Evolutionary conservation across 257 asterid species (phyloP).

Genomic region (Cinchona pubescens): DNA sequence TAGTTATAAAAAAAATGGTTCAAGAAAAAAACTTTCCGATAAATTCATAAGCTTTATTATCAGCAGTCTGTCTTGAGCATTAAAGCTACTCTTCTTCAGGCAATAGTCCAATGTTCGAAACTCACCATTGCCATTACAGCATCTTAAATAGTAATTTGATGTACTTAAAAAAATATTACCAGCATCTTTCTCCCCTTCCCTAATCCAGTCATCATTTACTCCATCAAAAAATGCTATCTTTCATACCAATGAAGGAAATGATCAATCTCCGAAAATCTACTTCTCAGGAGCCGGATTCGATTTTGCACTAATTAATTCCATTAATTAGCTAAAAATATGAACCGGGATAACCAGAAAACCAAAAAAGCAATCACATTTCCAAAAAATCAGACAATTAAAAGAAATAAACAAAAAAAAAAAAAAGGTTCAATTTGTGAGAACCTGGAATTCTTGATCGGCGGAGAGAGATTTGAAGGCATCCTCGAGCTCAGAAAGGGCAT

Average conservation of each 20-base stretch:
- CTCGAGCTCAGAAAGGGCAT: slow-evolving; percentile 88
- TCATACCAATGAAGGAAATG: slow-evolving; percentile 1
- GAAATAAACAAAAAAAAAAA: background rate
- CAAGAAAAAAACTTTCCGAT: background rate
- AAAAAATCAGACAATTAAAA: background rate
- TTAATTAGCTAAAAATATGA: background rate
- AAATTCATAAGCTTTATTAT: background rate
- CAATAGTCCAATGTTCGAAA: background rate
- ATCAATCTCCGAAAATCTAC: background rate
- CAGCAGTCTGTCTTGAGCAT: background rate
- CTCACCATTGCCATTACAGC: background rate
- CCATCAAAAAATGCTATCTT: background rate
- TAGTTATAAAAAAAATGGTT: background rate
- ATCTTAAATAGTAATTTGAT: background rate
- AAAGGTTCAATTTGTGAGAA: slow-evolving; percentile 4
- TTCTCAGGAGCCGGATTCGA: background rate
- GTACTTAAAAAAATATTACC: background rate
- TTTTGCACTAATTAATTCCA: background rate
- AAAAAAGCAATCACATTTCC: background rate
- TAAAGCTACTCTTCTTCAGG: background rate
- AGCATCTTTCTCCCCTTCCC: background rate
- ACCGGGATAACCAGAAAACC: background rate
- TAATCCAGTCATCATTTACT: background rate
- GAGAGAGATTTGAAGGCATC: slow-evolving; percentile 64
- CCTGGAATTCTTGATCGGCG: slow-evolving; percentile 70